Evolutionary conservation across 306 rosid species (phyloP).

Genomic region (Geum urbanum): DNA sequence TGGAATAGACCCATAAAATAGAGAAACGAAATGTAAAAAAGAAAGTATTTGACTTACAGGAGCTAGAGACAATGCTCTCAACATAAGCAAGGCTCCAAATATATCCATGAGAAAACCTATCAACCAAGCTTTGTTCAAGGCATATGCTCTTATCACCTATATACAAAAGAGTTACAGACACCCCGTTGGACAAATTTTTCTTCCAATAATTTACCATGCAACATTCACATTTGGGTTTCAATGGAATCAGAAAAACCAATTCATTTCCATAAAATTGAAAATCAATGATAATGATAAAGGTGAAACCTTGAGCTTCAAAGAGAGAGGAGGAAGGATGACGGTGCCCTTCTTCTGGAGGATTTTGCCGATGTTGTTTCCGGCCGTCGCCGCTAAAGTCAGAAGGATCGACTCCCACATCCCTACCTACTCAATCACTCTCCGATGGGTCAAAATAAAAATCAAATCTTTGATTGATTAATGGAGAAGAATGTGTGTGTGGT

Average conservation of each 20-base stretch:
- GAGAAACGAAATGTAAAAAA: not conserved
- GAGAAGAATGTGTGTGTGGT: not conserved
- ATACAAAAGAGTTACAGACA: constrained; percentile 25
- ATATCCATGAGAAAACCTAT: constrained; percentile 90
- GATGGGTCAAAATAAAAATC: not conserved
- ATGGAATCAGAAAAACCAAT: not conserved
- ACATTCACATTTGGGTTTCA: not conserved
- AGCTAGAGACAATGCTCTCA: constrained; percentile 88
- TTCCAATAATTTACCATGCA: not conserved
- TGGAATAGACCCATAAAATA: not conserved
- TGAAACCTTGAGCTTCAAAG: constrained; percentile 76
- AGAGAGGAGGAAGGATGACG: constrained; percentile 88
- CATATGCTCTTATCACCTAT: constrained; percentile 92
- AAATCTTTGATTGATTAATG: not conserved
- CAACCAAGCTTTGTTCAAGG: constrained; percentile 73
- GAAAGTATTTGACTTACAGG: constrained; percentile 55
- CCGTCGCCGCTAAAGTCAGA: constrained; percentile 84
- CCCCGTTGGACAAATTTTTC: not conserved
- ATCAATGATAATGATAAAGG: not conserved
- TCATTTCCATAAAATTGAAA: constrained; percentile 2
- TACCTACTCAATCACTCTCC: not conserved
- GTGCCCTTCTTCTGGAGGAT: constrained; percentile 95
- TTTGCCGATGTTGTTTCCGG: constrained; percentile 97
- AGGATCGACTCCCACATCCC: constrained; percentile 88
- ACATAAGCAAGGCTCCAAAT: constrained; percentile 83